Base-by-base conservation (phyloP, 2,329 filamentous ascomycete genomes). In the Neofusicoccum sp. region DNA sequence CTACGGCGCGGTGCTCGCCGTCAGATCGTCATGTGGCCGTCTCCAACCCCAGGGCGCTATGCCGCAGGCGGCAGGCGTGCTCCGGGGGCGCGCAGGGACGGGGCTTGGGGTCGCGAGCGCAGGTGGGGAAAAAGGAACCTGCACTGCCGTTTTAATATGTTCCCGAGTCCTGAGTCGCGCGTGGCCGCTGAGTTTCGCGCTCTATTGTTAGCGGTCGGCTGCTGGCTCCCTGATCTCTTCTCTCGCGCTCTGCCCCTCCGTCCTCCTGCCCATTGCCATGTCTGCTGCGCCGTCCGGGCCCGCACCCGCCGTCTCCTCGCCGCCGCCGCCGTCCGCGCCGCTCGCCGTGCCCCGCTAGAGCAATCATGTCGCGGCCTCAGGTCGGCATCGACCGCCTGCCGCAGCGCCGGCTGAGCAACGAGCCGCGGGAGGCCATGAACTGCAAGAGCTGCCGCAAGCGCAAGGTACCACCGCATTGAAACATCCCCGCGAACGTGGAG, bases 361-460 rank as follows among this genome's bases (percentile, higher is more conserved):
- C 33, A 41, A 56, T 37, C 50, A 63, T 63, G 61, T 49, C 85
- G 90, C 85, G 91, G 71, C 89, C 89, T 33, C 89, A 91, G 80
- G 88, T 93, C 71, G 89, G 90, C 74, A 94, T 94, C 76, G 89
- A 93, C 78, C 87, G 91, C 66, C 80, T 94, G 68, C 89, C 90
- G 31, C 84, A 88, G 61, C 87, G 89, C 66, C 87, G 89, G 45
- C 81, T 87, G 77, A 87, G 84, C 76, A 89, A 86, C 70, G 90
- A 95, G 75, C 91, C 90, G 44, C 87, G 90, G 71, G 92, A 96
- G 81, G 91, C 90, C 37, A 96, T 96, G 92, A 96, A 96, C 77
- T 96, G 92, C 86, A 96, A 96, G 78, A 95, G 91, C 63, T 96
- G 92, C 81, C 87, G 92, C 69, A 96, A 96, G 79, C 85, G 92